phyloP scores from a whole-genome alignment of 805 yeast species.

The Maudiozyma serrabonitensis region DNA sequence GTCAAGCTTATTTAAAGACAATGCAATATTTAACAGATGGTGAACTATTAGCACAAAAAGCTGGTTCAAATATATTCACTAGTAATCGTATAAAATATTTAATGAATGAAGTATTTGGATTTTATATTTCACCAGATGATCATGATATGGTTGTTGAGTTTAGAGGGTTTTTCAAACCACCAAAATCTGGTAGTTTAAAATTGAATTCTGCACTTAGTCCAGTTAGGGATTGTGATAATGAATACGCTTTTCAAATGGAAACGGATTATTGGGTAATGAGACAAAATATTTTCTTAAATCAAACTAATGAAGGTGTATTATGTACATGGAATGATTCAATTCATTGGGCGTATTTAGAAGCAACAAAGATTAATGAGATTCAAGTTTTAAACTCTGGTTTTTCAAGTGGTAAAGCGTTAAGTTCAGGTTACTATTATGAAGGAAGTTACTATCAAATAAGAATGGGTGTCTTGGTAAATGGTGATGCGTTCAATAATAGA shows the following conservation, averaged over 20 bases:
- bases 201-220: not conserved
- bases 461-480: not conserved
- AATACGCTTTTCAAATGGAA: not conserved
- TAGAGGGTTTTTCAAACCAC: not conserved
- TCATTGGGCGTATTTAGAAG: not conserved
- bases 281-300: not conserved
- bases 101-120: not conserved
- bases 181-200: not conserved
- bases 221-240: not conserved
- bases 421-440: not conserved
- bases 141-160: not conserved
- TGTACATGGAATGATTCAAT: not conserved
- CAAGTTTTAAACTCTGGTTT: not conserved
- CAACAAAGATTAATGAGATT: not conserved
- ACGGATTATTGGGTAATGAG: not conserved
- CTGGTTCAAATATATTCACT: not conserved
- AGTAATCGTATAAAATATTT: not conserved
- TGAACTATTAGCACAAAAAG: not conserved
- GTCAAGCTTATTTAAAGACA: not conserved
- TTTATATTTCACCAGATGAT: not conserved
- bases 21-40: not conserved
- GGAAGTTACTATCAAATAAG: not conserved
- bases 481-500: not conserved
- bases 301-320: not conserved
- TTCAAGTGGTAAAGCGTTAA: not conserved